Conservation (phyloP, 2,329 filamentous ascomycete genomes). For the Claviceps pazoutovae region DNA sequence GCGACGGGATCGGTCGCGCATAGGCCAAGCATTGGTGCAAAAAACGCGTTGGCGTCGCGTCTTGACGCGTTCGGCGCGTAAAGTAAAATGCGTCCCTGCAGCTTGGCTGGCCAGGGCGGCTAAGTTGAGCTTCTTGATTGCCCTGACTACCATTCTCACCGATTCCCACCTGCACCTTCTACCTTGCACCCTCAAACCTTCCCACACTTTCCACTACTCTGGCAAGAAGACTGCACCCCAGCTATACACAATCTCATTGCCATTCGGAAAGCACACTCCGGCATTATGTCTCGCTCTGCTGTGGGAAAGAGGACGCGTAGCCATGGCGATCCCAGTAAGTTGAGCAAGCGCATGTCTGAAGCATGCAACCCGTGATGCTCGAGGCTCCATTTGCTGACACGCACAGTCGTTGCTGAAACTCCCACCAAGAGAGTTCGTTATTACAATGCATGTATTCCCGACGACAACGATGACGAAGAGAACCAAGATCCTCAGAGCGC, state of each 20-base stretch:
- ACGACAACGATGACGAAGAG: slow-evolving; percentile 46
- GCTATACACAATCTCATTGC: slow-evolving; percentile 1
- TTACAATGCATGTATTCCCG: slow-evolving; percentile 24
- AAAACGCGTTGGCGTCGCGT: slow-evolving; percentile 17
- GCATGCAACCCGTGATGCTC: not conserved
- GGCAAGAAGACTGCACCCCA: slow-evolving; percentile 2
- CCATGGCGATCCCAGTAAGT: slow-evolving; percentile 18
- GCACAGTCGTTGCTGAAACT: slow-evolving; percentile 14
- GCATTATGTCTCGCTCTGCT: slow-evolving; percentile 16
- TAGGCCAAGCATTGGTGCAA: slow-evolving; percentile 18
- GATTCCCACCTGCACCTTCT: not conserved
- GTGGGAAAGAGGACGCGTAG: slow-evolving; percentile 23
- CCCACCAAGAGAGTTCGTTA: slow-evolving; percentile 34
- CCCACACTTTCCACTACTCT: not conserved
- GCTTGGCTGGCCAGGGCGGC: slow-evolving; percentile 1
- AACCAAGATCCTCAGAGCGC: slow-evolving; percentile 37
- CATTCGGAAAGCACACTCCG: slow-evolving; percentile 8
- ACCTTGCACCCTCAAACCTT: not conserved
- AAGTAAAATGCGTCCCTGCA: slow-evolving; percentile 5
- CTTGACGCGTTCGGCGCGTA: slow-evolving; percentile 12
- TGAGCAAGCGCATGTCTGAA: not conserved
- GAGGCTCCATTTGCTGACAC: slow-evolving; percentile 1
- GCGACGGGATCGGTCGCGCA: slow-evolving; percentile 7
- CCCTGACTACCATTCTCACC: not conserved
- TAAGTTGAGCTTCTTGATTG: not conserved